Evolutionary conservation across 345 rosid species (phyloP).

Genomic region (Boechera retrofracta): DNA sequence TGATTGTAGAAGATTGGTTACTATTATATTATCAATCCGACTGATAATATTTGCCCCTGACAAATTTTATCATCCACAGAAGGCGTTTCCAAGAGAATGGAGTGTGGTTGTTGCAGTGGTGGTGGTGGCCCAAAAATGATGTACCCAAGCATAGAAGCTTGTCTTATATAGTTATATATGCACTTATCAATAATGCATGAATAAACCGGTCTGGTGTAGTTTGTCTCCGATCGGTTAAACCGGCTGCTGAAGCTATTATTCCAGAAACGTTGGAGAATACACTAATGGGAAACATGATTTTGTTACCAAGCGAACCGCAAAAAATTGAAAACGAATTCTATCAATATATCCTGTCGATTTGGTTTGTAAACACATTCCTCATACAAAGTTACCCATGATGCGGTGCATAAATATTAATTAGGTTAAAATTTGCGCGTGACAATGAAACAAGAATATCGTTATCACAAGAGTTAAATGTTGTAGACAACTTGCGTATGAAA

Average conservation of each 20-base stretch:
- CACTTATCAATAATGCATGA: conserved; percentile 1
- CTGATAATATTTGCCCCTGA: conserved; percentile 2
- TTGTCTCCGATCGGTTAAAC: neutral
- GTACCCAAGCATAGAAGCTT: conserved; percentile 18
- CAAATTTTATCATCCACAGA: conserved; percentile 41
- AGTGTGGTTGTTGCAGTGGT: conserved; percentile 37
- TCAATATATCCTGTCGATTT: neutral
- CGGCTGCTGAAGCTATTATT: neutral
- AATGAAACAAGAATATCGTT: conserved; percentile 35
- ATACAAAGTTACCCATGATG: conserved; percentile 12
- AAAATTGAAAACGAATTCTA: too few relatives aligned
- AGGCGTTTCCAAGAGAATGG: conserved; percentile 21
- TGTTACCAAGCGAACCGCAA: neutral
- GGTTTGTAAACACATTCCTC: neutral
- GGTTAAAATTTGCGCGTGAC: conserved; percentile 1
- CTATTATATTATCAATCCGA: conserved; percentile 26
- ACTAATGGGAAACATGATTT: neutral
- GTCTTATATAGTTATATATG: neutral
- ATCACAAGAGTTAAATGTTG: conserved; percentile 44
- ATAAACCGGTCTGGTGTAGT: conserved; percentile 19
- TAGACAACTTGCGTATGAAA: conserved; percentile 41
- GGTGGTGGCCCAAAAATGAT: conserved; percentile 34
- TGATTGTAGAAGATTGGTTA: conserved; percentile 37
- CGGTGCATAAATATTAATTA: neutral
- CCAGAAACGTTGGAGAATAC: neutral